Evolutionary conservation across 768 basidiomycete genomes (phyloP).

Genomic region (Russula griseocarnosa): DNA sequence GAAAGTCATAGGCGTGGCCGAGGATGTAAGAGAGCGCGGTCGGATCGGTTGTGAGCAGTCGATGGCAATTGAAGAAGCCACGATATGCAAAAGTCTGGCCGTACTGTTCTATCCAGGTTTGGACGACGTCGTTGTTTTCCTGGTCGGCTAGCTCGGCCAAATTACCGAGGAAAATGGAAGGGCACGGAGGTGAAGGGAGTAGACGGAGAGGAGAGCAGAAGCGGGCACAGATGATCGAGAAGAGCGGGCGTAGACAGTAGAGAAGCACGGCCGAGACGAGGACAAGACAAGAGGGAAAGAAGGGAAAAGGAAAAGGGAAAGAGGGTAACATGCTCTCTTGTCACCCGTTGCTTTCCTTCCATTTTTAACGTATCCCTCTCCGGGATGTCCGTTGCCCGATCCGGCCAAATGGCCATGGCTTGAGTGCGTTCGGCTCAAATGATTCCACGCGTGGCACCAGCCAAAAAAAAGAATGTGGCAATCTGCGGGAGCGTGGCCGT

Average conservation of each 20-base stretch:
- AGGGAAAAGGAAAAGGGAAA: conserved; percentile 19
- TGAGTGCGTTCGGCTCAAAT: too few species aligned
- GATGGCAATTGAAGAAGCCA: conserved; percentile 48
- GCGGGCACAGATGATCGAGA: conserved; percentile 45
- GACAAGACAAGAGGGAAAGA: conserved; percentile 12
- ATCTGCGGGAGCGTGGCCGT: too few species aligned
- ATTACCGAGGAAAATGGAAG: conserved; percentile 50
- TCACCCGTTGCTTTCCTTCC: neutral
- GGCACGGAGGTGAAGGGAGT: conserved; percentile 46
- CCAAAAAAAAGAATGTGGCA: too few species aligned
- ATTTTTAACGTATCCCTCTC: too few species aligned
- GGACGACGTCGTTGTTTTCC: conserved; percentile 51
- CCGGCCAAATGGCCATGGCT: too few species aligned
- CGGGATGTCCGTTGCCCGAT: too few species aligned
- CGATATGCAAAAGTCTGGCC: conserved; percentile 52
- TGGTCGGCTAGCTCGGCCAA: conserved; percentile 52
- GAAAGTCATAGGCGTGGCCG: conserved; percentile 51
- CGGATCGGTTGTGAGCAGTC: conserved; percentile 59
- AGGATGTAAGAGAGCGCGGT: conserved; percentile 57
- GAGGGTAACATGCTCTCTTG: conserved; percentile 2
- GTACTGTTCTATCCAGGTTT: conserved; percentile 44
- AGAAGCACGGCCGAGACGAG: conserved; percentile 21
- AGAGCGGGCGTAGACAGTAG: conserved; percentile 38
- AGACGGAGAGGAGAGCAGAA: conserved; percentile 45
- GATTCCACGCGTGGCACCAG: too few species aligned